Percentiles rank a stretch among this genome's conserved stretches.
Evolutionary conservation across 2,329 filamentous ascomycete species (phyloP).

Genomic region (Sporothrix variecibatus): DNA sequence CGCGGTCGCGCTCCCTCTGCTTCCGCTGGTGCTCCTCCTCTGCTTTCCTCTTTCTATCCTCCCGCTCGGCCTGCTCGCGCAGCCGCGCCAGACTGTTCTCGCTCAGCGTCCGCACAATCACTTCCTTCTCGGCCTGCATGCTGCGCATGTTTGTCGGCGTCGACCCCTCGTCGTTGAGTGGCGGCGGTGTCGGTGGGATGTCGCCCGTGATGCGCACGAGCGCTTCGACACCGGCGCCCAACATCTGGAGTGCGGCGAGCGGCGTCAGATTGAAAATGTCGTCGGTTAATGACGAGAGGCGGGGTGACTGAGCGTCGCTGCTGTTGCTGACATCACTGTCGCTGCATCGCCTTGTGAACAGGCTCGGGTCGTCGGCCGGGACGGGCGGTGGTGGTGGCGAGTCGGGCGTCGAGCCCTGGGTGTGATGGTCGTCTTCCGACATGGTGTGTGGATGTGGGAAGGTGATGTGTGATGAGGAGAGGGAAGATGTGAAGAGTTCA

Average conservation of each 20-base stretch:
- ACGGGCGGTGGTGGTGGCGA: slow-evolving; percentile 46
- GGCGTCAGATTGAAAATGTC: slow-evolving; percentile 74
- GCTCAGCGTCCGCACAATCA: slow-evolving; percentile 59
- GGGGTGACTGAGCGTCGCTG: slow-evolving; percentile 25
- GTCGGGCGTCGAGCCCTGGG: neutral
- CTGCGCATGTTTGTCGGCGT: slow-evolving; percentile 63
- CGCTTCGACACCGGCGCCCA: slow-evolving; percentile 71
- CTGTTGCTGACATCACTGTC: neutral
- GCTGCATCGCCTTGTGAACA: slow-evolving; percentile 28
- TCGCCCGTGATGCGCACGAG: slow-evolving; percentile 75
- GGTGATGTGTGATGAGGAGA: neutral
- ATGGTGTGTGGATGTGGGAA: slow-evolving; percentile 1
- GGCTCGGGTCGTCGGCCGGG: slow-evolving; percentile 44
- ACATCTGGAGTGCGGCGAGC: slow-evolving; percentile 73
- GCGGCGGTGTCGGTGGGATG: slow-evolving; percentile 76
- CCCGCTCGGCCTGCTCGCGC: slow-evolving; percentile 46
- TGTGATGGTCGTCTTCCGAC: slow-evolving; percentile 3
- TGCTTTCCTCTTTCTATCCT: slow-evolving; percentile 28
- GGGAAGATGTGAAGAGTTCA: neutral
- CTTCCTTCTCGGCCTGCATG: slow-evolving; percentile 64
- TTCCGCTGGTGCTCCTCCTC: neutral
- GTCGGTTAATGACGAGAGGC: slow-evolving; percentile 43
- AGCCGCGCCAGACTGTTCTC: slow-evolving; percentile 54
- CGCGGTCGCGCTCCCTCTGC: neutral
- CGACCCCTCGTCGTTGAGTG: slow-evolving; percentile 54